A percentile compares a stretch with the other conserved stretches of the same genome.
Conservation (phyloP, 169 alveolate species). For the Toxoplasma gondii region DNA sequence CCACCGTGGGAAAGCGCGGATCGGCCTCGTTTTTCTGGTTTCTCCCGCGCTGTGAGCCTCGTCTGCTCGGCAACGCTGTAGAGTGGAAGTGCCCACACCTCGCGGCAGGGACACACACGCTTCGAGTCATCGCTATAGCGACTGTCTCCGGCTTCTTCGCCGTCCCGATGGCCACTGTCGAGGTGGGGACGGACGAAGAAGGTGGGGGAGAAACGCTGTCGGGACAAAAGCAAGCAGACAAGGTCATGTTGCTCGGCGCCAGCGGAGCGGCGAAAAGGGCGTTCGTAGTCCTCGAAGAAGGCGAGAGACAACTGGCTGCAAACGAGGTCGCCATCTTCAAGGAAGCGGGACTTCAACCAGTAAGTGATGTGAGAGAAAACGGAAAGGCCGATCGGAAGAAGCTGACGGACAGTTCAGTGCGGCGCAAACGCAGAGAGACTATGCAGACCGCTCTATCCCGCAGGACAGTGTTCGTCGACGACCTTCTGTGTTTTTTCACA, state of each 20-base stretch:
- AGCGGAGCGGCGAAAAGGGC: not conserved
- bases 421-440: too few species aligned
- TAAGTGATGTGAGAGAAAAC: not conserved
- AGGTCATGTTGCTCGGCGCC: not conserved
- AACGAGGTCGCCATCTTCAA: not conserved
- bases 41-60: not conserved
- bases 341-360: not conserved
- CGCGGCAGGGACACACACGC: not conserved
- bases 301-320: not conserved
- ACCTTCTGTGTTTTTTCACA: too few species aligned
- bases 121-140: not conserved
- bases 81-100: not conserved
- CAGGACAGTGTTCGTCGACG: too few species aligned
- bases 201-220: not conserved
- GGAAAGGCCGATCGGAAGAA: too few species aligned
- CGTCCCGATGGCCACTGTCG: not conserved
- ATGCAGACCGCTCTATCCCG: too few species aligned
- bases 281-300: not conserved
- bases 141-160: not conserved
- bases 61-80: not conserved
- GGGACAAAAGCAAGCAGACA: not conserved
- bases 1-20: too few species aligned
- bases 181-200: not conserved
- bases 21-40: not conserved
- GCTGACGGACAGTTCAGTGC: too few species aligned